Percentiles rank a stretch among this genome's conserved stretches.
Evolutionary conservation across 129 eudicot genomes (phyloP).

Genomic region (Lonicera japonica): DNA sequence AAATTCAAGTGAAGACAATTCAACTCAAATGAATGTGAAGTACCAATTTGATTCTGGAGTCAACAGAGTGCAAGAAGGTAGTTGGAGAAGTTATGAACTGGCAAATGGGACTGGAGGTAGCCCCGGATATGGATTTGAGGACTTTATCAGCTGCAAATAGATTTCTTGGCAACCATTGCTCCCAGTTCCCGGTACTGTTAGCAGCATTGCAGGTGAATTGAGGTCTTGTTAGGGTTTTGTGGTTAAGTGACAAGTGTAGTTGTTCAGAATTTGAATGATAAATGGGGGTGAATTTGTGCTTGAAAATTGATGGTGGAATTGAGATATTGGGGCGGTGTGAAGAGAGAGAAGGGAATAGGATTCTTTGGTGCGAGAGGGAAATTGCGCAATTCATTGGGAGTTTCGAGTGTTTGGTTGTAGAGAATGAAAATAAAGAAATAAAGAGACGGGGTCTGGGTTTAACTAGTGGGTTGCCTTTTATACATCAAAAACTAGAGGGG

Average conservation of each 20-base stretch:
- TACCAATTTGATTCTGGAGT: constrained; percentile 88
- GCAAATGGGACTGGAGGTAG: constrained; percentile 90
- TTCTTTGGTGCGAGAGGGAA: constrained; percentile 24
- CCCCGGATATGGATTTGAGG: constrained; percentile 68
- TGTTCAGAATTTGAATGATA: too few relatives aligned
- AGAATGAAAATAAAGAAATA: too few relatives aligned
- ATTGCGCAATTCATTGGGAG: constrained; percentile 38
- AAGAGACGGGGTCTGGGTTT: too few relatives aligned
- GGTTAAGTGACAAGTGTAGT: constrained; percentile 14
- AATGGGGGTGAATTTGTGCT: constrained; percentile 12
- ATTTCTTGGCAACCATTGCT: constrained; percentile 44
- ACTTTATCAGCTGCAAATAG: constrained; percentile 70
- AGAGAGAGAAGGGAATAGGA: constrained; percentile 18
- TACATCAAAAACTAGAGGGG: too few relatives aligned
- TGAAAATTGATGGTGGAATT: constrained; percentile 24
- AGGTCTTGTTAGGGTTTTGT: constrained; percentile 31
- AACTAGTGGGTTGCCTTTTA: too few relatives aligned
- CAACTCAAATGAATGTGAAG: too few relatives aligned
- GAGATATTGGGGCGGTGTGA: constrained; percentile 13
- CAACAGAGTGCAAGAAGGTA: constrained; percentile 91
- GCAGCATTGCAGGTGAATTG: constrained; percentile 27
- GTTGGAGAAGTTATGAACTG: constrained; percentile 86
- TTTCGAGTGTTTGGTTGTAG: too few relatives aligned
- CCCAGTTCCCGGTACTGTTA: constrained; percentile 44
- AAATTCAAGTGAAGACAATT: constrained; percentile 6